These are phyloP conservation scores for Fusarium ramigenum DNA, from an alignment of 2,329 filamentous ascomycete species.

Conservation along the genomic window DNA sequence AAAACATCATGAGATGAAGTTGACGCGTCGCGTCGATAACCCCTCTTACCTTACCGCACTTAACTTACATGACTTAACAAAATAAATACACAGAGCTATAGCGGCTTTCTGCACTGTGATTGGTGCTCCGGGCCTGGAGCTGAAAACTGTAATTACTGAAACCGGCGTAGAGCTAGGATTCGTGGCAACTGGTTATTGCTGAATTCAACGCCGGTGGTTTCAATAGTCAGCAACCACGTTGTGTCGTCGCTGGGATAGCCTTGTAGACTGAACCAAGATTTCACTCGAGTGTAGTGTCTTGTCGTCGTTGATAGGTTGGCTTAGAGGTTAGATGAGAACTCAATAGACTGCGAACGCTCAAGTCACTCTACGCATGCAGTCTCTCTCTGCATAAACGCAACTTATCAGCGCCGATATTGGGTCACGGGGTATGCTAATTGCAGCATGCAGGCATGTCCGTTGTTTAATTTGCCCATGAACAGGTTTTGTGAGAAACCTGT, in stretches of 20 bases:
- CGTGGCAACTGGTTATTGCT: constrained; percentile 38
- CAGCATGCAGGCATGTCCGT: constrained; percentile 37
- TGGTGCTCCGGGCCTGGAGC: constrained; percentile 21
- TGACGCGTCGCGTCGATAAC: constrained; percentile 27
- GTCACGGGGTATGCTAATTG: constrained; percentile 21
- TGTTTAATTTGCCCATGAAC: constrained; percentile 33
- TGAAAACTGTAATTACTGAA: constrained; percentile 35
- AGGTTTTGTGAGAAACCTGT: constrained; percentile 20
- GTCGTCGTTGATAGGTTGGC: constrained; percentile 21
- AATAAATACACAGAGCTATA: constrained; percentile 1
- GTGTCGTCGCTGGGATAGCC: constrained; percentile 25
- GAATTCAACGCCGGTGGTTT: constrained; percentile 22
- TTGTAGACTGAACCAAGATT: constrained; percentile 7
- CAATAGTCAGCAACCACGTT: constrained; percentile 28
- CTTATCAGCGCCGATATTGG: constrained; percentile 13
- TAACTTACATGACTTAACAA: background rate
- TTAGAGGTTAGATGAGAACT: constrained; percentile 20
- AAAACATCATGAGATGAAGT: constrained; percentile 31
- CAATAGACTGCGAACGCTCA: constrained; percentile 25
- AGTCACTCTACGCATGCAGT: background rate
- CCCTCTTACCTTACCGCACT: constrained; percentile 21
- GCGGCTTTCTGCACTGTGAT: constrained; percentile 27
- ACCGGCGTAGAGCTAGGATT: constrained; percentile 35
- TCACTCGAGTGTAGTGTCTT: background rate
- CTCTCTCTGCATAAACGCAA: constrained; percentile 8